Percentiles rank a stretch among this genome's conserved stretches.
These are phyloP conservation scores for Yamagishiella unicocca DNA, from an alignment of 139 green algal genomes.

Conservation along the genomic window DNA sequence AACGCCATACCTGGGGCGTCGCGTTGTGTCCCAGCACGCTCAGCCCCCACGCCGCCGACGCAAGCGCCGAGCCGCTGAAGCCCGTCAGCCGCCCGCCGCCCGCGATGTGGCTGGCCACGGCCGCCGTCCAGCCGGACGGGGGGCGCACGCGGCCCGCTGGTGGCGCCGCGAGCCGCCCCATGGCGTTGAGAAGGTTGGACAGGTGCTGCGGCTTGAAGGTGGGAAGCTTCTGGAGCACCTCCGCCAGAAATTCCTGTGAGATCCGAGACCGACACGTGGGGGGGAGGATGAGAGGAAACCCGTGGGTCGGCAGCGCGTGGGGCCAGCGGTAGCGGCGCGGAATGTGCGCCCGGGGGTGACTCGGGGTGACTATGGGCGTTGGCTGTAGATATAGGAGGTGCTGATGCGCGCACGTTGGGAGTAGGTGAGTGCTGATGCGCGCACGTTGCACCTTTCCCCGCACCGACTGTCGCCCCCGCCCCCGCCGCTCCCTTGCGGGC, in stretches of 20 bases:
- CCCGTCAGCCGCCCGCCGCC: background rate
- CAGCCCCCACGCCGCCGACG: slow-evolving; percentile 27
- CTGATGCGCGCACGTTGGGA: too few relatives aligned
- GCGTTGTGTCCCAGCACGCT: slow-evolving; percentile 18
- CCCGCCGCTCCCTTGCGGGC: background rate
- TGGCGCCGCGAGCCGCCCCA: slow-evolving; percentile 36
- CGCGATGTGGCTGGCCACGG: slow-evolving; percentile 17
- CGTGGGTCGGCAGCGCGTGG: too few relatives aligned
- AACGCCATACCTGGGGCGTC: slow-evolving; percentile 10
- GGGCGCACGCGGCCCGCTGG: background rate
- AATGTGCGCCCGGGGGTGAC: too few relatives aligned
- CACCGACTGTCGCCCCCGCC: too few relatives aligned
- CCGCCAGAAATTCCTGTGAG: slow-evolving; percentile 48
- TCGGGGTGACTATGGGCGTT: too few relatives aligned
- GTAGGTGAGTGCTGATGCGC: too few relatives aligned
- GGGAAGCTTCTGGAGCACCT: slow-evolving; percentile 55
- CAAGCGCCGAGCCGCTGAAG: slow-evolving; percentile 42
- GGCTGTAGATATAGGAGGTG: too few relatives aligned
- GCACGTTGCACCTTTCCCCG: too few relatives aligned
- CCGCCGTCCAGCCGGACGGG: slow-evolving; percentile 33
- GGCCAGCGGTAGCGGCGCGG: too few relatives aligned
- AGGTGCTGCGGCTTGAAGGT: slow-evolving; percentile 47
- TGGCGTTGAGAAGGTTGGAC: slow-evolving; percentile 50
- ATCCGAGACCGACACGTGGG: too few relatives aligned
- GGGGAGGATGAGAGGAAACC: too few relatives aligned